phyloP scores from a whole-genome alignment of 2,329 filamentous ascomycete species.

The Pseudocercospora ulei region DNA sequence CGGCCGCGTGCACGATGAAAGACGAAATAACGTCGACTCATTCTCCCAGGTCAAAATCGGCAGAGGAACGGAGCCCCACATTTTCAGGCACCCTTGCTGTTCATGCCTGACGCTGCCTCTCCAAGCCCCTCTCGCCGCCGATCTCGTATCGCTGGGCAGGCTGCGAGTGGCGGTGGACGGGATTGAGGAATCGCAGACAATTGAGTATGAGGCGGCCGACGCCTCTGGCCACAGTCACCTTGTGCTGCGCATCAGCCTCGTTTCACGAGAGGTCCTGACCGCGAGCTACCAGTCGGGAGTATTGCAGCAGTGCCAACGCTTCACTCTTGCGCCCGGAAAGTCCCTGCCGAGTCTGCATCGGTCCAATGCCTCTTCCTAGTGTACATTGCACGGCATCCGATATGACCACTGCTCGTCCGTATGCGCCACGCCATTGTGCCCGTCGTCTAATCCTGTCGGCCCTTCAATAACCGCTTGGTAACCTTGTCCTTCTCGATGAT shows the following conservation, averaged over 20 bases:
- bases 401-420: background rate
- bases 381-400: constrained; percentile 14
- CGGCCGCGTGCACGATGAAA: no score
- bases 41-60: no score
- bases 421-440: background rate
- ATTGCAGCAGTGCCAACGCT: background rate
- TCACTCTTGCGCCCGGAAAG: constrained; percentile 12
- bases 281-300: background rate
- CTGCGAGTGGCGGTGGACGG: no score
- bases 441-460: constrained; percentile 62
- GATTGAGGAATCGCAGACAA: no score
- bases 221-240: no score
- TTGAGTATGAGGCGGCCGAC: no score
- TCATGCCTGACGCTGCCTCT: no score
- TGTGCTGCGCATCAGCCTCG: constrained; percentile 16
- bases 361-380: constrained; percentile 13
- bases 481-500: constrained; percentile 99
- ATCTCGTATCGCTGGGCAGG: no score
- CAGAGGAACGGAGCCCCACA: no score
- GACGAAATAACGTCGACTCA: no score
- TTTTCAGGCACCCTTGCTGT: no score
- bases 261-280: constrained; percentile 19
- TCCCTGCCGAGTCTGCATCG: constrained; percentile 16
- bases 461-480: constrained; percentile 96
- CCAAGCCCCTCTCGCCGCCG: no score